Evolutionary conservation across 371 early-diverging fungal species (phyloP).

Genomic region (Blakeslea trispora): DNA sequence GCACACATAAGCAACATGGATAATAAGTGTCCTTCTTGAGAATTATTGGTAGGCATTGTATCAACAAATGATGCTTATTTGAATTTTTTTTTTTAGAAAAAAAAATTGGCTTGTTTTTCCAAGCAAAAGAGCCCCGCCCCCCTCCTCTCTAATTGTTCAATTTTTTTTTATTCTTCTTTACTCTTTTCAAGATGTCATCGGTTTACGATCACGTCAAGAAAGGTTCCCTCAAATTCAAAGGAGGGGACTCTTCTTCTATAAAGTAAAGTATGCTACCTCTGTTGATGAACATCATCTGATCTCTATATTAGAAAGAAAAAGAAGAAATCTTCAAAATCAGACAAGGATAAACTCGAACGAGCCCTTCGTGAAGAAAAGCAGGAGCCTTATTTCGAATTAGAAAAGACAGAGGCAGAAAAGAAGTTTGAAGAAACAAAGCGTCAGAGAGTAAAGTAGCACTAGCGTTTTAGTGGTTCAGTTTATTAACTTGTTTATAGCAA

Average conservation of each 20-base stretch:
- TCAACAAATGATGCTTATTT: too few relatives aligned
- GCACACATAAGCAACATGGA: too few relatives aligned
- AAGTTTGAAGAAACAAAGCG: constrained; percentile 63
- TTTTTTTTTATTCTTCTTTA: neutral
- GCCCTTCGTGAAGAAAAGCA: constrained; percentile 41
- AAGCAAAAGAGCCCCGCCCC: too few relatives aligned
- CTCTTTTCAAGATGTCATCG: constrained; percentile 35
- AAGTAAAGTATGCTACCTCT: constrained; percentile 44
- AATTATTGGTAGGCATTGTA: too few relatives aligned
- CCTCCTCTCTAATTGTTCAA: too few relatives aligned
- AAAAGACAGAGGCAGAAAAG: constrained; percentile 64
- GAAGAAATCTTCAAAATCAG: constrained; percentile 51
- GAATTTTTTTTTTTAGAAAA: too few relatives aligned
- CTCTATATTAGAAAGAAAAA: constrained; percentile 54
- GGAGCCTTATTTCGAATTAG: constrained; percentile 20
- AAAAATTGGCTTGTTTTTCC: too few relatives aligned
- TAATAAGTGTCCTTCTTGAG: too few relatives aligned
- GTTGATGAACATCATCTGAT: too few relatives aligned
- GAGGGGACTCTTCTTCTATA: constrained; percentile 51
- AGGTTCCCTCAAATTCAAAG: constrained; percentile 63
- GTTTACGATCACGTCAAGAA: constrained; percentile 55
- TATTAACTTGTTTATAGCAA: constrained; percentile 56
- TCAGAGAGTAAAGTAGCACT: constrained; percentile 48
- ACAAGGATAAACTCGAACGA: constrained; percentile 49
- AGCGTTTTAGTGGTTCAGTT: neutral